Evolutionary conservation across 2,329 filamentous ascomycete species (phyloP).

Genomic region (Aspergillus calidoustus): DNA sequence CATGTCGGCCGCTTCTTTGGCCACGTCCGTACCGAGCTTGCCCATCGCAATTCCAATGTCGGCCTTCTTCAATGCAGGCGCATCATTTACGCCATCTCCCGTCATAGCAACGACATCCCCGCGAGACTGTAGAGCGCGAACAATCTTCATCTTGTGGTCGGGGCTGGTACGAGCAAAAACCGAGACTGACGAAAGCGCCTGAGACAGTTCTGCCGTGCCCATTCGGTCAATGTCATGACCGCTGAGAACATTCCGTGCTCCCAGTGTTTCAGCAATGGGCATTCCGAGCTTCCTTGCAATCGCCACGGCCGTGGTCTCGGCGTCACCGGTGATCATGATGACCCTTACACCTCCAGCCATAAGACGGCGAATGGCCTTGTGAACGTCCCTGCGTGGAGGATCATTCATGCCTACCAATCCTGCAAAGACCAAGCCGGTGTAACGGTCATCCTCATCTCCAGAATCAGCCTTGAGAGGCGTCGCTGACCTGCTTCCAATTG

Average conservation of each 20-base stretch:
- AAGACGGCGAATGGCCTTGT: constrained; percentile 82
- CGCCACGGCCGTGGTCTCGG: constrained; percentile 89
- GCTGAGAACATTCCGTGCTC: constrained; percentile 69
- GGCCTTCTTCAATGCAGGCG: constrained; percentile 92
- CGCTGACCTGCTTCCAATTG: constrained; percentile 59
- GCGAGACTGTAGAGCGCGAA: constrained; percentile 84
- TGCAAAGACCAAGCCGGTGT: constrained; percentile 83
- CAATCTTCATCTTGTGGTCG: constrained; percentile 98
- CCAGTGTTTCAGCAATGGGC: constrained; percentile 67
- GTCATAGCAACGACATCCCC: constrained; percentile 99
- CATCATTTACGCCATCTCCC: constrained; percentile 96
- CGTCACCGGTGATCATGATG: constrained; percentile 98
- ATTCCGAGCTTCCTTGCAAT: constrained; percentile 97
- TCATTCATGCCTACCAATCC: constrained; percentile 97
- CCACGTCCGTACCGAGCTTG: constrained; percentile 90
- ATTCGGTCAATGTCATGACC: constrained; percentile 94
- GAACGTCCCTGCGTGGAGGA: constrained; percentile 87
- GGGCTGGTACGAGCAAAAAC: constrained; percentile 97
- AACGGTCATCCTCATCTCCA: constrained; percentile 70
- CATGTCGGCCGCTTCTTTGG: constrained; percentile 91
- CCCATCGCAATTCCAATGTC: constrained; percentile 99
- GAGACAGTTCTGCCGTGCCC: constrained; percentile 80
- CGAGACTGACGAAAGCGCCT: constrained; percentile 84
- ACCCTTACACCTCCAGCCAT: constrained; percentile 96
- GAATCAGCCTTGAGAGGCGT: constrained; percentile 43